Evolutionary conservation across 2,329 filamentous ascomycete genomes (phyloP), one percentile per base, ranked within the genome.

Genomic region (Tolypocladium nubicola): DNA sequence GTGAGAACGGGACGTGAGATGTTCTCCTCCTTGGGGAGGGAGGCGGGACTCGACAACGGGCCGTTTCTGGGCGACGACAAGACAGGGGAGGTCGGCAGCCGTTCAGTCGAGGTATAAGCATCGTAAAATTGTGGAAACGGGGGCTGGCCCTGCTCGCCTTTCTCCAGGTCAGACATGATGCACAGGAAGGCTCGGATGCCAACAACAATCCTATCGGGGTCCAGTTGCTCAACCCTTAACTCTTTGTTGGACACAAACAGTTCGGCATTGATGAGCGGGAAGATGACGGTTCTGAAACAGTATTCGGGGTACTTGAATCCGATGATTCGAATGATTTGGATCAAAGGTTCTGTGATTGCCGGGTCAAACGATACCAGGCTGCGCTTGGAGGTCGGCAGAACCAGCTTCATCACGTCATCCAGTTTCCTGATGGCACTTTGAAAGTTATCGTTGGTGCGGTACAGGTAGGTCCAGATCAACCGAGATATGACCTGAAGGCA

Each of bases 171-270:
- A 0, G 88, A 83, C 84, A 99, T 93, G 63, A 97, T 90, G 38
- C 88, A 89, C 35, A 99, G 79, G 68, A 97, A 99, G 3, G 94
- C 89, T 61, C 91, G 84, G 61, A 99, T 99, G 3, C 92, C 94
- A 64, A 99, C 89, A n/a, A 97, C 93, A 75, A 97, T 96, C 65
- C 90, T 88, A 68, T 99, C 95, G 0, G 95, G 94, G 61, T 99
- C 94, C 60, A 99, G 80, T 67, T 95, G 90, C 67, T 97, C 94
- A 35, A 97, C 88, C 67, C 85, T 91, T 47, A 94, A 75, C 50
- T 96, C 89, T 65, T 86, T 80, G 61, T 89, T 77, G 21, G 85
- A 83, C 35, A 82, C 79, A 68, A 97, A 94, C n/a, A 91, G 77
- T 55, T 97, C 93, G 1, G 91, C 90, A 68, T 96, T 96, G 67